phyloP scores from a whole-genome alignment of 202 grass and related monocot species.

The Schoenoplectus triqueter region DNA sequence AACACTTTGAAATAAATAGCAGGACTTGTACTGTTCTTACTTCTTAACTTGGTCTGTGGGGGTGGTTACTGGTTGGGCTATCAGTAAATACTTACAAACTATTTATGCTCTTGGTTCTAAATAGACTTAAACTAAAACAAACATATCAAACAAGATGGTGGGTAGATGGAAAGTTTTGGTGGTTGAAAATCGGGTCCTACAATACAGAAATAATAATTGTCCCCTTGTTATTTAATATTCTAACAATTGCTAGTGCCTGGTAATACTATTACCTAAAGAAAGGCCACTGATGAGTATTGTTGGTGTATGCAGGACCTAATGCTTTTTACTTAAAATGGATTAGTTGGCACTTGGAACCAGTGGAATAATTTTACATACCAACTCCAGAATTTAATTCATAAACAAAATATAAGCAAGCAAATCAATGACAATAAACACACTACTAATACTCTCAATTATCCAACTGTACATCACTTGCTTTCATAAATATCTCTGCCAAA shows the following conservation, averaged over 20 bases:
- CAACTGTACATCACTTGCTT: neutral
- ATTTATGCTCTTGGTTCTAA: conserved; percentile 2
- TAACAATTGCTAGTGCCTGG: conserved; percentile 10
- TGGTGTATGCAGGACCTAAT: neutral
- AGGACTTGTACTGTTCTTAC: neutral
- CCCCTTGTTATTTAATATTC: conserved; percentile 29
- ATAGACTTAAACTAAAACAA: conserved; percentile 11
- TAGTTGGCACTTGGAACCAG: too few species aligned
- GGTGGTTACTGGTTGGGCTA: neutral
- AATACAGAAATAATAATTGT: neutral
- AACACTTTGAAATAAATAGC: conserved; percentile 37
- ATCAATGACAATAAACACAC: neutral
- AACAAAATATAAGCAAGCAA: too few species aligned
- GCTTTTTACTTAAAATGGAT: too few species aligned
- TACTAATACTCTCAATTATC: neutral
- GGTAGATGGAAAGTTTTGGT: conserved; percentile 15
- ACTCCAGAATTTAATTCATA: neutral
- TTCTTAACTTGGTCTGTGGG: conserved; percentile 8
- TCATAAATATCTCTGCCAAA: neutral
- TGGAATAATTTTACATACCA: neutral
- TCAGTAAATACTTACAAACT: conserved; percentile 1
- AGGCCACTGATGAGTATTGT: neutral
- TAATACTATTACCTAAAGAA: neutral
- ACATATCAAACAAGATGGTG: neutral
- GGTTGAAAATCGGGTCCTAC: neutral